Base-by-base conservation (phyloP, 495 filamentous ascomycete species). In the Neurospora hispaniola region DNA sequence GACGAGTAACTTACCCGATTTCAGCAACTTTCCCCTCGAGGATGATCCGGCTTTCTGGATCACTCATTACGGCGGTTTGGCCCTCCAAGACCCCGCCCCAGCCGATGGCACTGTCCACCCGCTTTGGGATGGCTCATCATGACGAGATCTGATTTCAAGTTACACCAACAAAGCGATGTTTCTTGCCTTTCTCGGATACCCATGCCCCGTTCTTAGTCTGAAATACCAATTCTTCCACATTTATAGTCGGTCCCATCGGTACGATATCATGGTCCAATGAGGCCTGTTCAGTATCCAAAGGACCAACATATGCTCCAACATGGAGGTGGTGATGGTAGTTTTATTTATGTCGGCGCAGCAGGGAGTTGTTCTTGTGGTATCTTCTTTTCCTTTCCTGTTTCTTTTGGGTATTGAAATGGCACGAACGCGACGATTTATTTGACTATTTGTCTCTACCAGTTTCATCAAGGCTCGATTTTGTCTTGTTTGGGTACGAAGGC, bases 11-110 rank as follows among this genome's bases (percentile, higher is more conserved):
- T 54, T 74, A 7, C 48, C 76, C 35, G 75, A 66, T 18, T 78
- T 74, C 71, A 72, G 42, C 69, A 74, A 71, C 66, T 77, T 78
- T 48, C 69, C 76, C 9, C 74, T 80, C 5, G 81, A 82, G 9
- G 79, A 82, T 31, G 81, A 82, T 38, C 74, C 77, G 42, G 73
- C 76, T 1, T 78, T 76, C 42, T 83, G 80, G 79, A 76, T 80
- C 70, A 72, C 70, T 43, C 74, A 79, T 39, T 79, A 78, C 70
- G 62, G 66, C 66, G 76, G 73, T 69, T 27, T 79, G 71, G 76
- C 79, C 4, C 74, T 69, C 62, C 48, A 79, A 48, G 78, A 78
- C 43, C 78, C 80, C 23, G 80, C 78, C 27, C 78, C 79, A 14
- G 74, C 76, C 10, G 81, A 81, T 23, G 73, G 40, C 73, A 78